Conservation (phyloP, 305 asterid species). For the Caryopteris hybrid region DNA sequence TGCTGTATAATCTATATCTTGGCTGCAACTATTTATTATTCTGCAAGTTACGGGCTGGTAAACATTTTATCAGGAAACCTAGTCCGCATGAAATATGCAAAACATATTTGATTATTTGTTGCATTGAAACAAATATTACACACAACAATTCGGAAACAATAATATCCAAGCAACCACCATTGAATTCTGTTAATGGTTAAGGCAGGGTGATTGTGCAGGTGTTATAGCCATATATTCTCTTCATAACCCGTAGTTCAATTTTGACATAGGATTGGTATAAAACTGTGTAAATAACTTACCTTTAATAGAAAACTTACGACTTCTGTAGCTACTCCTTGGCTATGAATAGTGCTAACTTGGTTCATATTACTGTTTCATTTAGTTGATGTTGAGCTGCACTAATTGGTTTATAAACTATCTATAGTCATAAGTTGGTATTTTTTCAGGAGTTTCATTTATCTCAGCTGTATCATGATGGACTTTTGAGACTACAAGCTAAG, state of each 20-base stretch:
- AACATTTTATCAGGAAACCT: neutral
- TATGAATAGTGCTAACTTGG: neutral
- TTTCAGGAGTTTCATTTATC: conserved; percentile 88
- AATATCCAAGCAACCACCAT: neutral
- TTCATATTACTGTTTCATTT: neutral
- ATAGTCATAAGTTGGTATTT: conserved; percentile 3
- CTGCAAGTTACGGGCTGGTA: neutral
- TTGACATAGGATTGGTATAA: neutral
- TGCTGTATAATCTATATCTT: neutral
- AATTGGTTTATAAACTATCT: neutral
- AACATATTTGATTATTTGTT: neutral
- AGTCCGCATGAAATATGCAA: neutral
- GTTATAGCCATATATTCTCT: neutral
- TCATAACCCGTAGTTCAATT: neutral
- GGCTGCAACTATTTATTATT: conserved; percentile 1
- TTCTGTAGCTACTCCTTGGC: conserved; percentile 1
- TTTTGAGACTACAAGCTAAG: conserved; percentile 73
- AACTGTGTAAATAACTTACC: neutral
- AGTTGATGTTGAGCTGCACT: conserved; percentile 3
- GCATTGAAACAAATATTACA: neutral
- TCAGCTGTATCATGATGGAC: conserved; percentile 93
- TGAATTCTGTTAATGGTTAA: neutral
- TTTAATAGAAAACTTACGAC: neutral
- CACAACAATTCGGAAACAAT: neutral
- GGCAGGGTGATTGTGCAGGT: neutral